Evolutionary conservation across 176 grass and related monocot species (phyloP).

Genomic region (Tuctoria greenei): DNA sequence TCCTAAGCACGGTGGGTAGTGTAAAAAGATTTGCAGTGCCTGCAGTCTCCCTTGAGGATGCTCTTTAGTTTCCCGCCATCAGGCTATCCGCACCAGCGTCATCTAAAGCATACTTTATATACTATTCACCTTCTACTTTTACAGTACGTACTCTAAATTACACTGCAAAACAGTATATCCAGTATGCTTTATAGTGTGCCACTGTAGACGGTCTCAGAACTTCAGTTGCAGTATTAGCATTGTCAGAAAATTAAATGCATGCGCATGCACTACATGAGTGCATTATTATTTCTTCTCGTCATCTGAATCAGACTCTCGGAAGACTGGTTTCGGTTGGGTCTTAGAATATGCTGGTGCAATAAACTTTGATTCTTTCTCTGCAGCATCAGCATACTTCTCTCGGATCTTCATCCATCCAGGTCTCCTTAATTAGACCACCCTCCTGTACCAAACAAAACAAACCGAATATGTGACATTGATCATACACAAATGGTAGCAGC

Average conservation of each 20-base stretch:
- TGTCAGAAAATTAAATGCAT: no score
- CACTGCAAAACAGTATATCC: no score
- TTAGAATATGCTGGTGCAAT: constrained; percentile 94
- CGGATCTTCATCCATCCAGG: constrained; percentile 99
- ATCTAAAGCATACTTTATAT: no score
- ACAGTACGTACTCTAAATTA: no score
- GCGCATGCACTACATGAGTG: not conserved
- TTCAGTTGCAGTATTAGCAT: no score
- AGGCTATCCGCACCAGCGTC: no score
- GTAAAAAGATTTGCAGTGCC: constrained; percentile 7
- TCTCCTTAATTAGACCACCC: constrained; percentile 96
- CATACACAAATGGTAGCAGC: not conserved
- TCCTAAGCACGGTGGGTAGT: not conserved
- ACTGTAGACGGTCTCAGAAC: no score
- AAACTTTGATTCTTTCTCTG: constrained; percentile 84
- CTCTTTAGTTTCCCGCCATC: not conserved
- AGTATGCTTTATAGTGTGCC: no score
- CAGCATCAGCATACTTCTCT: constrained; percentile 92
- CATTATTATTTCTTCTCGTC: constrained; percentile 67
- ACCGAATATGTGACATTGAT: not conserved
- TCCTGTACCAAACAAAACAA: constrained; percentile 55
- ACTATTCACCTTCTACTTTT: no score
- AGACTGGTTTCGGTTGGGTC: constrained; percentile 83
- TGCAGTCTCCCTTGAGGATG: not conserved
- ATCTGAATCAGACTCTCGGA: constrained; percentile 87